These are phyloP conservation scores for Aspergillus diversus DNA, from an alignment of 495 filamentous ascomycete genomes.

Conservation along the genomic window DNA sequence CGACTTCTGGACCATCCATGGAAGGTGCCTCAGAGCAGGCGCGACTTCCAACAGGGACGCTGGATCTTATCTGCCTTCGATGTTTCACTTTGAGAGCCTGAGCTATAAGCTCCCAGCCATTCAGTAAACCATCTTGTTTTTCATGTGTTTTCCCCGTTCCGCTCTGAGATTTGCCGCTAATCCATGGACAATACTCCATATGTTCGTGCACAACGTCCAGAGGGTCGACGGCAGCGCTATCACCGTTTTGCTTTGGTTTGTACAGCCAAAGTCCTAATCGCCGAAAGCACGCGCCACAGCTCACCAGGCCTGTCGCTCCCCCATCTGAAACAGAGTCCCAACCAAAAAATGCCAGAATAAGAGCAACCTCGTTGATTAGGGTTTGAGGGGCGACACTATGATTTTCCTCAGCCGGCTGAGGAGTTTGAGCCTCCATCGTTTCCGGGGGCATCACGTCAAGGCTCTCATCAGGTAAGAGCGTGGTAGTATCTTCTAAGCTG, in stretches of 20 bases:
- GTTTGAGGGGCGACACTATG: slow-evolving; percentile 15
- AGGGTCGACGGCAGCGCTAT: slow-evolving; percentile 59
- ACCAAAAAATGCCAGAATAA: slow-evolving; percentile 79
- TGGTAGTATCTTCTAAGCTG: slow-evolving; percentile 38
- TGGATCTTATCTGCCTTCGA: slow-evolving; percentile 39
- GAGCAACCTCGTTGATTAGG: slow-evolving; percentile 62
- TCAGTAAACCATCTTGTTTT: slow-evolving; percentile 36
- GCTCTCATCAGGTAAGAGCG: slow-evolving; percentile 36
- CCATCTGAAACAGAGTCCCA: slow-evolving; percentile 76
- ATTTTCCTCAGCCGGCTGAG: slow-evolving; percentile 7
- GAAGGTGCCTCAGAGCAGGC: slow-evolving; percentile 32
- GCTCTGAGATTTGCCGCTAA: slow-evolving; percentile 63
- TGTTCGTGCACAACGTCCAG: slow-evolving; percentile 72
- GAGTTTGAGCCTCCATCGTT: slow-evolving; percentile 16
- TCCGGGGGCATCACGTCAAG: slow-evolving; percentile 30
- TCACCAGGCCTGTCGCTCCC: slow-evolving; percentile 67
- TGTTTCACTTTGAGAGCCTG: slow-evolving; percentile 47
- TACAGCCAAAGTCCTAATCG: slow-evolving; percentile 95
- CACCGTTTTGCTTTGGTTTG: slow-evolving; percentile 59
- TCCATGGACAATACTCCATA: slow-evolving; percentile 83
- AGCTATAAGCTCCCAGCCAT: slow-evolving; percentile 51
- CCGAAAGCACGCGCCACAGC: slow-evolving; percentile 83
- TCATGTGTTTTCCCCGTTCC: slow-evolving; percentile 41
- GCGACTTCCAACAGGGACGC: slow-evolving; percentile 27
- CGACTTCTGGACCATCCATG: slow-evolving; percentile 24